Evolutionary conservation across 352 stramenopile species (phyloP).

Genomic region (Pythium dissotocum): DNA sequence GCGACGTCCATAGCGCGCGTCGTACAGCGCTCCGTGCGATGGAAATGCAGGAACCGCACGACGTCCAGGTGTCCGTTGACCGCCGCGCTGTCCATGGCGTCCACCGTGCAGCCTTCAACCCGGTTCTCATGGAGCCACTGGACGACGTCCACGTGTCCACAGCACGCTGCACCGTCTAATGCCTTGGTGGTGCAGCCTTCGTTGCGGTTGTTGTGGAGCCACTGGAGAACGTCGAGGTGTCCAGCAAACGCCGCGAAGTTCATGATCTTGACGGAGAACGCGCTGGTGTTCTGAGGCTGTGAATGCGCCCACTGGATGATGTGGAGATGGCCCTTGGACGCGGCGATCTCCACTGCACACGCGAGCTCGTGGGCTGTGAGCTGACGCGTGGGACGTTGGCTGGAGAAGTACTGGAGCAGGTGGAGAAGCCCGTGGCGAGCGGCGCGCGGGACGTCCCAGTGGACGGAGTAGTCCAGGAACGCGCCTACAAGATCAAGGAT

Average conservation of each 20-base stretch:
- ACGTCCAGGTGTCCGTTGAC: constrained; percentile 16
- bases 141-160: constrained; percentile 21
- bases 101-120: constrained; percentile 17
- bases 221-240: constrained; percentile 39
- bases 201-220: constrained; percentile 13
- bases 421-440: constrained; percentile 14
- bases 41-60: constrained; percentile 12
- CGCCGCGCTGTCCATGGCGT: constrained; percentile 23
- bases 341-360: constrained; percentile 19
- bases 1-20: constrained; percentile 20
- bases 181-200: constrained; percentile 20
- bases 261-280: constrained; percentile 33
- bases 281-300: neutral
- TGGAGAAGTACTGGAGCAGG: constrained; percentile 10
- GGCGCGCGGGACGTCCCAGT: constrained; percentile 18
- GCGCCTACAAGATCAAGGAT: constrained; percentile 4
- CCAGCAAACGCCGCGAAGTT: constrained; percentile 37
- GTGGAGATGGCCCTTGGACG: constrained; percentile 7
- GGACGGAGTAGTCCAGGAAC: constrained; percentile 13
- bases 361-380: constrained; percentile 14
- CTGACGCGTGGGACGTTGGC: neutral
- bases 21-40: constrained; percentile 21
- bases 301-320: constrained; percentile 20
- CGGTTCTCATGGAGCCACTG: constrained; percentile 21
- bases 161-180: constrained; percentile 19